Percentiles rank a stretch among this genome's conserved stretches.
These are phyloP conservation scores for Kwoniella sp. DNA, from an alignment of 768 basidiomycete genomes.

Conservation along the genomic window DNA sequence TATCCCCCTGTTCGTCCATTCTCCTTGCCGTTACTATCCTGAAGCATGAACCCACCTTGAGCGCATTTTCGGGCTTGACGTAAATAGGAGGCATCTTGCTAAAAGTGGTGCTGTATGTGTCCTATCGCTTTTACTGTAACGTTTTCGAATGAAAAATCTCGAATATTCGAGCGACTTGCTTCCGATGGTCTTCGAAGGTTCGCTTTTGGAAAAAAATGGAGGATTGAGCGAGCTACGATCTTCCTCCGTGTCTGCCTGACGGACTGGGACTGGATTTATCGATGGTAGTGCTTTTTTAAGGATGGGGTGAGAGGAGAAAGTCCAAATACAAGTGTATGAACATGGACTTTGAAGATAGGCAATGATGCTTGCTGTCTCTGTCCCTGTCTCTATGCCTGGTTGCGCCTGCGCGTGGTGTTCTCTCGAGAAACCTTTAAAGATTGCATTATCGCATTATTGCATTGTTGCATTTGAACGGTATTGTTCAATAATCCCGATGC, in stretches of 20 bases:
- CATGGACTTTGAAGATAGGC: not conserved
- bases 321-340: not conserved
- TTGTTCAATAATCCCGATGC: constrained; percentile 8
- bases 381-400: not conserved
- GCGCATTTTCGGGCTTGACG: constrained; percentile 56
- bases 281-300: constrained; percentile 29
- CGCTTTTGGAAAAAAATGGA: not conserved
- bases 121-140: not conserved
- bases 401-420: not conserved
- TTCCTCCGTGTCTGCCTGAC: constrained; percentile 35
- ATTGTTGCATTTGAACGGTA: too few relatives aligned
- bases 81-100: constrained; percentile 52
- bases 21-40: not conserved
- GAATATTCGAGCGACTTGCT: not conserved
- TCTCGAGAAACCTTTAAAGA: too few relatives aligned
- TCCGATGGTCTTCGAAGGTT: not conserved
- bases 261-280: constrained; percentile 29
- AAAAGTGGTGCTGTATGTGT: constrained; percentile 2
- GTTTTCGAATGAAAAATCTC: not conserved
- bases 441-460: too few relatives aligned
- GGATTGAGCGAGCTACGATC: constrained; percentile 15
- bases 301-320: constrained; percentile 4
- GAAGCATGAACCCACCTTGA: constrained; percentile 45
- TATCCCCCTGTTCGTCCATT: not conserved
- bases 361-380: constrained; percentile 4